Evolutionary conservation across 306 rosid genomes (phyloP), one percentile per base, ranked within the genome.

Genomic region (Vicia faba): DNA sequence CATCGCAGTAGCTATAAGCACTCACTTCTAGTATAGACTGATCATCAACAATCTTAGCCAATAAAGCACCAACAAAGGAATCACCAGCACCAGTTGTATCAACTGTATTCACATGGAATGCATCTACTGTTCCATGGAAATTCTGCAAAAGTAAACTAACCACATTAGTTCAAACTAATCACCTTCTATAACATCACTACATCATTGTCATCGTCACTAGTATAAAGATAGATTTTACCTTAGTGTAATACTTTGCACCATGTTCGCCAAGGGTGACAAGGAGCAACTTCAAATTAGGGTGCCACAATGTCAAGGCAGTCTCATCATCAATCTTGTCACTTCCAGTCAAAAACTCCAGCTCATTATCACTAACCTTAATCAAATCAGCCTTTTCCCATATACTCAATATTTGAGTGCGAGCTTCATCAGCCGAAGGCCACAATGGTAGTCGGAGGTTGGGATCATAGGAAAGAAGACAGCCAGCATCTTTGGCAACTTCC

Each of bases 81-180:
- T 90, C 96, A 41, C 95, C 95, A 5, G 95, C 96, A 9, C 96
- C 96, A 4, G 95, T 90, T 26, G 96, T 90, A 61, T 90, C 96
- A 11, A 87, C 84, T 3, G 95, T 28, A 0, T 75, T 76, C 0
- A 90, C 96, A 46, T 79, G 82, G 20, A 84, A 90, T 2, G 80
- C 87, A 1, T 85, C 89, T 13, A 90, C 91, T 9, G 73, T 6
- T 57, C 96, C 96, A 11, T 48, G 83, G 87, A 90, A 90, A 28
- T 70, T 68, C 96, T 90, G 46, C 28, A 64, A 63, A 44, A 44
- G 20, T 16, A 43, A 20, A 35, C 36, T 13, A 35, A 71, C 29
- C 11, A 18, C 59, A 3, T 58, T 56, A 57, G 72, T 48, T 15
- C 25, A 15, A 15, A 48, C 54, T 16, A 2, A 7, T 48, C 54